Evolutionary conservation across 345 rosid genomes (phyloP), one percentile per base, ranked within the genome.

Genomic region (Eutrema yunnanense): DNA sequence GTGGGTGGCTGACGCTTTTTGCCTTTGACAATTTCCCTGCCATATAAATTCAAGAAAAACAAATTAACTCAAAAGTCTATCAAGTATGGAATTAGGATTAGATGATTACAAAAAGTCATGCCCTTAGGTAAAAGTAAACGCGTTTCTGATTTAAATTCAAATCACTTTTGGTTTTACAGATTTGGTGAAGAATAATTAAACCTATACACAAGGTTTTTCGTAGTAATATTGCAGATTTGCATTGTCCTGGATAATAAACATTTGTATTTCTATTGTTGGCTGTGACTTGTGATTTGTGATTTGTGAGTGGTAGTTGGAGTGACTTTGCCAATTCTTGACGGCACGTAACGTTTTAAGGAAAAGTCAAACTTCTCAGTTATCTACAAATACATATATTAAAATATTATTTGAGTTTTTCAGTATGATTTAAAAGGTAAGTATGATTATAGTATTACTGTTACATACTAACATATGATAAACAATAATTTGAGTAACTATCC

Each of bases 321-420:
- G 67, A 38, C 49, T 67, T 68, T 61, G 79, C 74, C 79, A 37
- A 52, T 75, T 43, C 74, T 75, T 44, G 63, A 75, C 73, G 79
- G 79, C 79, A 68, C 74, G 63, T 68, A 67, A 58, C 48, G 58
- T 58, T 50, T 32, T 5, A 36, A 52, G 29, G 6, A 53, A 43
- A 67, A 34, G 69, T 67, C 73, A 67, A 60, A 50, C 43, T 42
- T 67, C 44, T 60, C 56, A 73, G 62, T 61, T 75, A 60, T 75
- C 73, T 61, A 67, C 56, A 75, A 22, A 26, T 44, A 46, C n/a
- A 42, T 41, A 41, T n/a, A 8, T 14, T 9, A 0, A 57, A 14
- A 14, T 32, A 53, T 27, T 8, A 9, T 57, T 19, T 61, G 16
- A 6, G 14, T 41, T 26, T 60, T 6, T 16, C 34, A 55, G 41